These are phyloP conservation scores for Otatea glauca DNA, from an alignment of 176 grass and related monocot species.

Conservation along the genomic window DNA sequence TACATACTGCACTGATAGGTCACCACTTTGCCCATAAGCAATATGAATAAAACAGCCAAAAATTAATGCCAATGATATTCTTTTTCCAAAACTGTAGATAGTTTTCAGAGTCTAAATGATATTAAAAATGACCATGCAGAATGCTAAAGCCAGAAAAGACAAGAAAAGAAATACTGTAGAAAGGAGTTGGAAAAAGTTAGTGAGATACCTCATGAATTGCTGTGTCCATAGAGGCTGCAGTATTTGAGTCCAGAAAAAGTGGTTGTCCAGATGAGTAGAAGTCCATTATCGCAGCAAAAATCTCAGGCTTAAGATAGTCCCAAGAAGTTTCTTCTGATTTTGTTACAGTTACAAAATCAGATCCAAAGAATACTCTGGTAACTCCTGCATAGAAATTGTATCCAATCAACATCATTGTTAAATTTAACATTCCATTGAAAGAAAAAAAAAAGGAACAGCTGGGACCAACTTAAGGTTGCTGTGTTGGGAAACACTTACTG, in stretches of 20 bases:
- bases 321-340: constrained; percentile 93
- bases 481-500: not conserved
- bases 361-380: constrained; percentile 89
- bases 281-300: constrained; percentile 95
- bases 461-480: not conserved
- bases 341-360: constrained; percentile 96
- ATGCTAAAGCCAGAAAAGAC: not conserved
- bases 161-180: not conserved
- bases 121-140: not conserved
- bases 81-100: not conserved
- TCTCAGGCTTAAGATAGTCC: constrained; percentile 89
- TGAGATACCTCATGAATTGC: constrained; percentile 81
- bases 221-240: constrained; percentile 81
- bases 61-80: not conserved
- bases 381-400: constrained; percentile 62
- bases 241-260: constrained; percentile 79
- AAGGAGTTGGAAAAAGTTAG: not conserved
- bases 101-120: not conserved
- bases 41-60: not conserved
- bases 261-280: constrained; percentile 91
- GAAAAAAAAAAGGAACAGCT: not conserved
- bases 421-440: constrained; percentile 7
- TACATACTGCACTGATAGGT: not conserved
- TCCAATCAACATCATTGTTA: constrained; percentile 11
- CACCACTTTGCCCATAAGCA: not conserved